Conservation (phyloP, 2,329 filamentous ascomycete genomes). For the Coleophoma eucalyptorum region DNA sequence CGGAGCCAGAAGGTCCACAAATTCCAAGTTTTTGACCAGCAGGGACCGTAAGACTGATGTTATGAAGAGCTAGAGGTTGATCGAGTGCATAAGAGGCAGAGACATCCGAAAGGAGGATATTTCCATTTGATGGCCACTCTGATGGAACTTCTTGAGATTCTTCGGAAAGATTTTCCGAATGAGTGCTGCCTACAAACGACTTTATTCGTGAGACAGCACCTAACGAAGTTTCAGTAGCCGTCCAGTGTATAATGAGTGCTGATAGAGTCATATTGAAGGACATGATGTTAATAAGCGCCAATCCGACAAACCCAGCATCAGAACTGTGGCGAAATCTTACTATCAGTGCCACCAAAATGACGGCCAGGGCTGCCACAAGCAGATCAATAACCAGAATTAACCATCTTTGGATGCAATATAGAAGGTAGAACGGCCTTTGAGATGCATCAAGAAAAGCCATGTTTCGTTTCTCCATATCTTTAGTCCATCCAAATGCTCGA, state of each 20-base stretch:
- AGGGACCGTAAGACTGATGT: constrained; percentile 36
- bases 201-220: constrained; percentile 15
- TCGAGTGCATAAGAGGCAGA: constrained; percentile 24
- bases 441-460: constrained; percentile 46
- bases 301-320: constrained; percentile 18
- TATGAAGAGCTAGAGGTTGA: constrained; percentile 7
- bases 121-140: constrained; percentile 19
- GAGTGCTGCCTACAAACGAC: constrained; percentile 8
- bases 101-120: constrained; percentile 24
- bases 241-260: constrained; percentile 14
- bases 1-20: constrained; percentile 42
- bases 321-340: constrained; percentile 19
- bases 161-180: constrained; percentile 9
- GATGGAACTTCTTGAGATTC: constrained; percentile 8
- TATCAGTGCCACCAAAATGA: constrained; percentile 27
- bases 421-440: constrained; percentile 53
- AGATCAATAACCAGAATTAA: constrained; percentile 37
- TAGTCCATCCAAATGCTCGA: constrained; percentile 40
- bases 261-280: constrained; percentile 15
- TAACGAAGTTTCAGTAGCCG: constrained; percentile 17
- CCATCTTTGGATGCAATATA: constrained; percentile 56
- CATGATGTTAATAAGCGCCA: constrained; percentile 24
- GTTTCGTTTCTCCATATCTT: constrained; percentile 26
- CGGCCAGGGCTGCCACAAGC: constrained; percentile 19
- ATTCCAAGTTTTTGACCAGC: constrained; percentile 46